Conservation (phyloP, 1,139 yeast genomes). For the Candida tunisiensis region DNA sequence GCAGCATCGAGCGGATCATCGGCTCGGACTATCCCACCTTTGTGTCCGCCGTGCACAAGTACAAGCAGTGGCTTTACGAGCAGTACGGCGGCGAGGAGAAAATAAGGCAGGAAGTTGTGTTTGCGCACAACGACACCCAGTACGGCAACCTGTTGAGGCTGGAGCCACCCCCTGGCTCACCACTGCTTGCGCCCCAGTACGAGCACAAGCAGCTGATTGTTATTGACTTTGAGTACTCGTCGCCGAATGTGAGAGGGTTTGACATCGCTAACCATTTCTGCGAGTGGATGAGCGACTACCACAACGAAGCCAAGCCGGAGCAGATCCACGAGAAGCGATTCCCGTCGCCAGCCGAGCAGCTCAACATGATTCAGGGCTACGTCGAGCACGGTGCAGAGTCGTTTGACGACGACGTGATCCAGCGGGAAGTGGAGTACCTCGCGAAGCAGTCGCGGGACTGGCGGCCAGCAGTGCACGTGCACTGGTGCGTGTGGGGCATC, state of each 20-base stretch:
- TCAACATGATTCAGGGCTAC: conserved; percentile 60
- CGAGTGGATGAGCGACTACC: conserved; percentile 96
- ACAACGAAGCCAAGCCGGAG: conserved; percentile 45
- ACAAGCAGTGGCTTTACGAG: conserved; percentile 45
- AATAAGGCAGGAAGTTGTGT: conserved; percentile 37
- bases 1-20: conserved; percentile 3
- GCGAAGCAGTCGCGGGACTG: conserved; percentile 55
- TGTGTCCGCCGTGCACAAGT: conserved; percentile 28
- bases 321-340: conserved; percentile 36
- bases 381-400: conserved; percentile 27
- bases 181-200: conserved; percentile 19
- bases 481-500: conserved; percentile 89
- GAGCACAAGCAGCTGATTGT: conserved; percentile 74
- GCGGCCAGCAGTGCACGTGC: conserved; percentile 66
- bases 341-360: conserved; percentile 52
- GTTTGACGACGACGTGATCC: conserved; percentile 21
- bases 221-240: conserved; percentile 91
- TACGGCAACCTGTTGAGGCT: conserved; percentile 60
- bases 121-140: conserved; percentile 93
- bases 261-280: conserved; percentile 81
- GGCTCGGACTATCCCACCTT: conserved; percentile 19
- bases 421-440: conserved; percentile 38
- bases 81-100: conserved; percentile 29
- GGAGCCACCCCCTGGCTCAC: conserved; percentile 27
- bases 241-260: conserved; percentile 80